These are phyloP conservation scores for Eucalyptus globulus DNA, from an alignment of 345 rosid species.

Conservation along the genomic window DNA sequence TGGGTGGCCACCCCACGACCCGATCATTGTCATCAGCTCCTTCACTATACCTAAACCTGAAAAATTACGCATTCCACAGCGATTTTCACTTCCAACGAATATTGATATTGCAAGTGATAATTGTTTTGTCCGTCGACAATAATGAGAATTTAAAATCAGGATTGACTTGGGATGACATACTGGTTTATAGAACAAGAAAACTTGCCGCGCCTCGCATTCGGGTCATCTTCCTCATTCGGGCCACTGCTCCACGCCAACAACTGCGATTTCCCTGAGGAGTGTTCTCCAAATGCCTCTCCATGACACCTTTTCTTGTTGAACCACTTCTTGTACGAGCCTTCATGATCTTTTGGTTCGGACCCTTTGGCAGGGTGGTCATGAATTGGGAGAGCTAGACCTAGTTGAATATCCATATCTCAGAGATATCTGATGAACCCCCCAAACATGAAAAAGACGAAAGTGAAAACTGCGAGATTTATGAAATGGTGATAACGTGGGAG, in stretches of 20 bases:
- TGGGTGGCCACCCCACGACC: conserved; percentile 76
- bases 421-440: not conserved
- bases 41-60: not conserved
- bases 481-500: not conserved
- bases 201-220: not conserved
- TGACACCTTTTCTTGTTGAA: conserved; percentile 11
- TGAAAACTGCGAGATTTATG: not conserved
- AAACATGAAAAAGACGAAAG: not conserved
- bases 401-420: conserved; percentile 35
- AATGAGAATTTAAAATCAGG: not conserved
- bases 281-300: conserved; percentile 3
- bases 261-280: not conserved
- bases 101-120: not conserved
- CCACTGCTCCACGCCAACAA: conserved; percentile 32
- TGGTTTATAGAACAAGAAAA: not conserved
- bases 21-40: conserved; percentile 7
- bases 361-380: not conserved
- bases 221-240: conserved; percentile 44
- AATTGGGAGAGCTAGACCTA: conserved; percentile 28
- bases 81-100: not conserved
- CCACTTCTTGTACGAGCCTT: not conserved
- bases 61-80: not conserved
- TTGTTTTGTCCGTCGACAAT: not conserved
- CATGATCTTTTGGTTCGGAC: not conserved
- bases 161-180: not conserved